Conservation (phyloP, 129 eudicot genomes). For the Cynara cardunculus region DNA sequence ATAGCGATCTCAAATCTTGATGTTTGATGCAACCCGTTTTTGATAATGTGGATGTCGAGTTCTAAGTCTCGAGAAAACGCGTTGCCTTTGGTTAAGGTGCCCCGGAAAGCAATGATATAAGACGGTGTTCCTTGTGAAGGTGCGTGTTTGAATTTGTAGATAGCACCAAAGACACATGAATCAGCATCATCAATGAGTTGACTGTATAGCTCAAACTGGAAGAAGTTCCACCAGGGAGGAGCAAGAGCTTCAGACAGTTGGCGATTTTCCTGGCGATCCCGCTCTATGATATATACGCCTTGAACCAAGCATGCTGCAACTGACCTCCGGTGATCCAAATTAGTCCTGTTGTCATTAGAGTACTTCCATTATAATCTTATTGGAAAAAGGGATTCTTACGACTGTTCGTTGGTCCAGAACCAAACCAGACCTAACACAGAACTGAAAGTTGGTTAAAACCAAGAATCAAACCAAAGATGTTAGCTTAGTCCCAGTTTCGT, state of each 20-base stretch:
- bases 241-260: constrained; percentile 58
- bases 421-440: background rate
- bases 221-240: constrained; percentile 85
- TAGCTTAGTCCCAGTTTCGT: background rate
- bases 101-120: constrained; percentile 72
- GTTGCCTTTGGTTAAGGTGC: constrained; percentile 74
- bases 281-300: constrained; percentile 71
- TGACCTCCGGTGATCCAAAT: constrained; percentile 63
- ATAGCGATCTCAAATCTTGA: constrained; percentile 68
- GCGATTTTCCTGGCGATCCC: constrained; percentile 81
- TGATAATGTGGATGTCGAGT: constrained; percentile 61
- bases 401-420: no score
- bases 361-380: background rate
- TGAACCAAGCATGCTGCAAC: constrained; percentile 87
- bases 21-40: constrained; percentile 69
- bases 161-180: constrained; percentile 73
- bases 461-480: background rate
- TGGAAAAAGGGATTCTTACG: background rate
- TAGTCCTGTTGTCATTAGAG: constrained; percentile 47
- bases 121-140: constrained; percentile 42
- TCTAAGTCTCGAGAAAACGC: constrained; percentile 68
- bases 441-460: background rate
- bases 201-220: constrained; percentile 49
- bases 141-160: constrained; percentile 47
- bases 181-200: constrained; percentile 74